Evolutionary conservation across 768 basidiomycete genomes (phyloP).

Genomic region (Amanita exitialis): DNA sequence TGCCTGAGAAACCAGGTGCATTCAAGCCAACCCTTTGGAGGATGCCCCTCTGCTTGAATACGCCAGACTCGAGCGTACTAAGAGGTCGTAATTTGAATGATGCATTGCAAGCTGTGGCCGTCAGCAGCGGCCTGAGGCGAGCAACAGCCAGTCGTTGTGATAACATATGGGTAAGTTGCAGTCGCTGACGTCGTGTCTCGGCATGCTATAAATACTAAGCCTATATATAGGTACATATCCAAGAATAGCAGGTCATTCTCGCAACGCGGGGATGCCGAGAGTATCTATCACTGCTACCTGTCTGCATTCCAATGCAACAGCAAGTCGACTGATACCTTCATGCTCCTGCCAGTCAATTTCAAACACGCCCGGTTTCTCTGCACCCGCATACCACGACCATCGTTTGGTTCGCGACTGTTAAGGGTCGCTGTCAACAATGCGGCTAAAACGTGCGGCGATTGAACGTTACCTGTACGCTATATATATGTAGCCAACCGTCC

Average conservation of each 20-base stretch:
- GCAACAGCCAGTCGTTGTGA: background rate
- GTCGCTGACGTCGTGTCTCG: conserved; percentile 10
- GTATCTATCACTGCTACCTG: conserved; percentile 63
- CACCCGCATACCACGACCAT: conserved; percentile 58
- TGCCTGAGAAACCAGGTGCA: conserved; percentile 7
- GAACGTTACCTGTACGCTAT: conserved; percentile 50
- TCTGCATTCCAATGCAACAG: conserved; percentile 58
- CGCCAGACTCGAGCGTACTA: background rate
- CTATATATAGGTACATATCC: background rate
- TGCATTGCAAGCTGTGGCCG: background rate
- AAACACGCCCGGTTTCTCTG: conserved; percentile 55
- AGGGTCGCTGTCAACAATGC: background rate
- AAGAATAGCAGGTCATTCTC: conserved; percentile 2
- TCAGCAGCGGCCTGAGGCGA: background rate
- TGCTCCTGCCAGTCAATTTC: conserved; percentile 66
- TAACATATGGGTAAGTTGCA: background rate
- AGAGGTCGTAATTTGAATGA: background rate
- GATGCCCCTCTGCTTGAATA: background rate
- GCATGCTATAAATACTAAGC: conserved; percentile 1
- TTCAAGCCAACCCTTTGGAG: background rate
- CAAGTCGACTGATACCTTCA: conserved; percentile 47
- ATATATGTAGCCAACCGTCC: conserved; percentile 70
- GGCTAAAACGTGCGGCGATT: background rate
- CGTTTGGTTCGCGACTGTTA: conserved; percentile 32
- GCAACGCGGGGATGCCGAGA: conserved; percentile 31